Conservation (phyloP, 2,329 filamentous ascomycete species). For the Fusarium sp. region DNA sequence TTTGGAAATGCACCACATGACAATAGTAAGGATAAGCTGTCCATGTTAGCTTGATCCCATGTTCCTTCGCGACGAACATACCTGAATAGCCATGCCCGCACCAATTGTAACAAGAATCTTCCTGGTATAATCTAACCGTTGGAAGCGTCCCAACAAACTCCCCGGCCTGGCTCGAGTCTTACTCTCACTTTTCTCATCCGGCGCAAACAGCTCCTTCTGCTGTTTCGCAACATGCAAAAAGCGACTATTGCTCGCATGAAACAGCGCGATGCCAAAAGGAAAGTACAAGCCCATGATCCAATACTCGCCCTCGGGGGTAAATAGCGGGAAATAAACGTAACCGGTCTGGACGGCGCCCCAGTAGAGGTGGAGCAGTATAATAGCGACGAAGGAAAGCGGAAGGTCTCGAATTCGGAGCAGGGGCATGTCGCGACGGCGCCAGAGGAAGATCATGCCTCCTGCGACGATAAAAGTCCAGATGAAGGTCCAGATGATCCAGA, state of each 20-base stretch:
- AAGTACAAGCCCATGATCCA: slow-evolving; percentile 76
- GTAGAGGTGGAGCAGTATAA: slow-evolving; percentile 56
- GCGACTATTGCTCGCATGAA: slow-evolving; percentile 71
- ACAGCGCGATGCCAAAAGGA: slow-evolving; percentile 72
- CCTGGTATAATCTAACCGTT: slow-evolving; percentile 57
- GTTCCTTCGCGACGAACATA: slow-evolving; percentile 45
- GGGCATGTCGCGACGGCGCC: slow-evolving; percentile 53
- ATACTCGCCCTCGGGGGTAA: slow-evolving; percentile 66
- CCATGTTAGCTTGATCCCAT: neutral
- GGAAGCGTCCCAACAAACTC: slow-evolving; percentile 52
- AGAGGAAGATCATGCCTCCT: slow-evolving; percentile 55
- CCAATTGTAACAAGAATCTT: slow-evolving; percentile 63
- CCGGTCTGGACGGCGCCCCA: slow-evolving; percentile 55
- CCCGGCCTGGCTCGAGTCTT: slow-evolving; percentile 28
- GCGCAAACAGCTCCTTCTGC: slow-evolving; percentile 58
- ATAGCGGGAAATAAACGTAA: slow-evolving; percentile 54
- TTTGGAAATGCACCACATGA: slow-evolving; percentile 71
- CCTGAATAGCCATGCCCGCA: slow-evolving; percentile 67
- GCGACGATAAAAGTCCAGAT: slow-evolving; percentile 55
- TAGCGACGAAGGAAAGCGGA: slow-evolving; percentile 54
- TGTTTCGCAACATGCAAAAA: slow-evolving; percentile 68
- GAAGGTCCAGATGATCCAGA: slow-evolving; percentile 53
- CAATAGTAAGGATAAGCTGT: slow-evolving; percentile 67
- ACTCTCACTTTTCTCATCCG: slow-evolving; percentile 19
- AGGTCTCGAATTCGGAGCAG: slow-evolving; percentile 56